Conservation (phyloP, 2,329 filamentous ascomycete species). For the Lachnellula willkommii region DNA sequence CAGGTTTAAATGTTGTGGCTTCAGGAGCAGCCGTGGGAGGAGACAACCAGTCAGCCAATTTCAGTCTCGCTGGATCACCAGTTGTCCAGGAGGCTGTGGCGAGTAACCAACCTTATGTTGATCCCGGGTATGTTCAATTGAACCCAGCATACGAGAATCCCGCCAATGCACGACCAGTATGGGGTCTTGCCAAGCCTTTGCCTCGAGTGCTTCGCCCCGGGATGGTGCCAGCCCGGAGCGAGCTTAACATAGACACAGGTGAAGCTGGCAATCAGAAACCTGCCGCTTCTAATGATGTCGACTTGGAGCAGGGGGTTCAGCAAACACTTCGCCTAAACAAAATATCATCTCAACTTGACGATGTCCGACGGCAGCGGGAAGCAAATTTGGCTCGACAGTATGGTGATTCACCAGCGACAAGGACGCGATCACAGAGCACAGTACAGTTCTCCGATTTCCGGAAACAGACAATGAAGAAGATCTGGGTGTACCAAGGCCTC, state of each 20-base stretch:
- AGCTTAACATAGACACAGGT: conserved; percentile 34
- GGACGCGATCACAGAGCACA: not conserved
- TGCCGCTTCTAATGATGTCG: conserved; percentile 32
- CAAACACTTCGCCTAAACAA: conserved; percentile 22
- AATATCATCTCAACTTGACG: conserved; percentile 20
- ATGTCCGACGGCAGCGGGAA: conserved; percentile 20
- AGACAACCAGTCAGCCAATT: conserved; percentile 18
- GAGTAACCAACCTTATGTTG: conserved; percentile 42
- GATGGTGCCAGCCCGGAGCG: conserved; percentile 44
- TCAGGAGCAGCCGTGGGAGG: too few relatives aligned
- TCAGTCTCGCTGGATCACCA: conserved; percentile 27
- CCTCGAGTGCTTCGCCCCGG: conserved; percentile 48
- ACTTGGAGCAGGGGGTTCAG: conserved; percentile 40
- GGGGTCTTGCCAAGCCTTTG: conserved; percentile 48
- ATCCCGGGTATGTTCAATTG: conserved; percentile 47
- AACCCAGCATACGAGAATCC: conserved; percentile 52
- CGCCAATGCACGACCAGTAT: conserved; percentile 44
- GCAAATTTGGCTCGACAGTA: conserved; percentile 13
- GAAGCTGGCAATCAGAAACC: conserved; percentile 20
- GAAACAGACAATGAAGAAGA: not conserved
- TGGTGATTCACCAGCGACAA: not conserved
- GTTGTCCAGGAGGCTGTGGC: conserved; percentile 17
- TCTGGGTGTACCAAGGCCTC: not conserved
- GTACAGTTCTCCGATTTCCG: not conserved
- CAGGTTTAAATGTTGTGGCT: too few relatives aligned